These are phyloP conservation scores for Neocatenulostroma microsporum DNA, from an alignment of 2,329 filamentous ascomycete genomes.

Conservation along the genomic window DNA sequence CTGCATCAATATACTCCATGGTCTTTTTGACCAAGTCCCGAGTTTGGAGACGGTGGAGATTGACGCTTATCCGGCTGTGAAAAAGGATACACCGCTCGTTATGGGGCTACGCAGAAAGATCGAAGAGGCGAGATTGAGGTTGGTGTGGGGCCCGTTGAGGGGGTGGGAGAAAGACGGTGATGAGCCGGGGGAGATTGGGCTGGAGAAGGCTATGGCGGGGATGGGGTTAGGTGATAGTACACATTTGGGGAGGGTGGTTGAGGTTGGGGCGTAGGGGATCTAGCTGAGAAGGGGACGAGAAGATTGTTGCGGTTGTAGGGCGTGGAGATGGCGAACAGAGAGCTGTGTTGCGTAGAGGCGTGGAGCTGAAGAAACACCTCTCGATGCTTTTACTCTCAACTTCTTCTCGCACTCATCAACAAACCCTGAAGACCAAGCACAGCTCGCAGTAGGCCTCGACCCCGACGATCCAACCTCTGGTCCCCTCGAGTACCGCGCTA, in stretches of 20 bases:
- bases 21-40: slow-evolving; percentile 51
- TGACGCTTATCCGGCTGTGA: slow-evolving; percentile 60
- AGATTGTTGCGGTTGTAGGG: no score
- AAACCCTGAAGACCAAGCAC: no score
- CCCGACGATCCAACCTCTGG: no score
- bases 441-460: no score
- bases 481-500: no score
- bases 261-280: slow-evolving; percentile 13
- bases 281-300: no score
- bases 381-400: no score
- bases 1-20: slow-evolving; percentile 49
- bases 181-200: slow-evolving; percentile 9
- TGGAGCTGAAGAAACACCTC: no score
- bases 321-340: no score
- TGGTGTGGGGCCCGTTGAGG: slow-evolving; percentile 61
- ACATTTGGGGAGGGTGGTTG: slow-evolving; percentile 9
- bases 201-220: slow-evolving; percentile 13
- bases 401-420: no score
- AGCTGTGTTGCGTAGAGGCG: no score
- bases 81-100: slow-evolving; percentile 59
- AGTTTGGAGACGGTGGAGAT: slow-evolving; percentile 56
- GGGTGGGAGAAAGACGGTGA: slow-evolving; percentile 52
- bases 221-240: slow-evolving; percentile 11
- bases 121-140: slow-evolving; percentile 40
- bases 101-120: slow-evolving; percentile 50